These are phyloP conservation scores for Stephanodiscus minutulus DNA, from an alignment of 108 stramenopile genomes.

Conservation along the genomic window DNA sequence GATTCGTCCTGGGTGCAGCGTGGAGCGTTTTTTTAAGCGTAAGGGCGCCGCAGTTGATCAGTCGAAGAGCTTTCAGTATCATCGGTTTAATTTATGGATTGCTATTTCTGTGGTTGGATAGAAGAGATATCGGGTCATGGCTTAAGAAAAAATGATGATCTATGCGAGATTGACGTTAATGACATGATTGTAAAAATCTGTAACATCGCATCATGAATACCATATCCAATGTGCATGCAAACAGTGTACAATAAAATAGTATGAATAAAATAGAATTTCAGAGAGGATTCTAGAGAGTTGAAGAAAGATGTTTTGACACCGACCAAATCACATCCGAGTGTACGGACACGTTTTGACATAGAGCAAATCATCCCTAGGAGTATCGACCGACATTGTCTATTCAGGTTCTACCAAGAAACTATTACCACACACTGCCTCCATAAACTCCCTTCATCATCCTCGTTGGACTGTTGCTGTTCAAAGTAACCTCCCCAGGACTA, in stretches of 20 bases:
- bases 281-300: neutral
- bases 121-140: conserved; percentile 40
- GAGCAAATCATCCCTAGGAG: neutral
- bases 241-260: neutral
- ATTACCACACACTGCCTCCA: conserved; percentile 48
- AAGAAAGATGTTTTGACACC: neutral
- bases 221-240: neutral
- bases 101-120: conserved; percentile 60
- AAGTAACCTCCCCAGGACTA: conserved; percentile 4
- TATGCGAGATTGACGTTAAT: conserved; percentile 34
- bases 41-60: conserved; percentile 21
- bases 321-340: neutral
- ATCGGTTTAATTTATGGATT: conserved; percentile 53
- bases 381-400: neutral
- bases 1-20: conserved; percentile 49
- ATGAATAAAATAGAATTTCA: neutral
- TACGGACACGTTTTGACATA: neutral
- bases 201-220: neutral
- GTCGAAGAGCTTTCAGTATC: conserved; percentile 44
- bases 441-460: conserved; percentile 44
- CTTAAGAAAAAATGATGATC: conserved; percentile 26
- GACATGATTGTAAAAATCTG: conserved; percentile 4
- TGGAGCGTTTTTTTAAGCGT: conserved; percentile 34
- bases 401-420: neutral
- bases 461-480: conserved; percentile 13